phyloP scores from a whole-genome alignment of 345 rosid genomes.

The Murraya koenigii region DNA sequence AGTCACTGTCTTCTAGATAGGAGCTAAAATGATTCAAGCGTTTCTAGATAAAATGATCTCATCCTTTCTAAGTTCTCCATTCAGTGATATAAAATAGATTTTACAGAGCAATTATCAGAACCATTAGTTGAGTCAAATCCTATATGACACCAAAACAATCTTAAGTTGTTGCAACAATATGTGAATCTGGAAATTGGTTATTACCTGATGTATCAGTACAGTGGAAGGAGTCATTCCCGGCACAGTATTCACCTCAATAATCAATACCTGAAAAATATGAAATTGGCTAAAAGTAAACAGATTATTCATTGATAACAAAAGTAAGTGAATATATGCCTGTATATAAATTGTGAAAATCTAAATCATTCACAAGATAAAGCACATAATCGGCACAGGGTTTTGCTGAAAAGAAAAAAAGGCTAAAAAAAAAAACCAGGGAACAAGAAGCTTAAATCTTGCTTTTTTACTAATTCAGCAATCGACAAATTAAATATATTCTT shows the following conservation, averaged over 20 bases:
- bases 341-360: background rate
- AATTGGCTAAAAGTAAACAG: background rate
- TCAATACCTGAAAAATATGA: slow-evolving; percentile 52
- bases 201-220: slow-evolving; percentile 90
- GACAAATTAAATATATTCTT: background rate
- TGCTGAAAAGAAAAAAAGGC: no score
- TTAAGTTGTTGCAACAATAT: background rate
- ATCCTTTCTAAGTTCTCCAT: background rate
- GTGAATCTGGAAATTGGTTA: background rate
- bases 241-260: slow-evolving; percentile 91
- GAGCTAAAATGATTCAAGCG: background rate
- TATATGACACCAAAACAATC: background rate
- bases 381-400: background rate
- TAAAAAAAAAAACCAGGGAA: background rate
- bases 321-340: background rate
- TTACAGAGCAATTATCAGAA: background rate
- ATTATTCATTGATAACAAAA: background rate
- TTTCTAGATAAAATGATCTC: background rate
- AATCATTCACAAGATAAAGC: slow-evolving; percentile 3
- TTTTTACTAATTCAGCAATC: background rate
- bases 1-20: background rate
- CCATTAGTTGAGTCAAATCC: background rate
- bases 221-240: slow-evolving; percentile 99
- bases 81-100: background rate
- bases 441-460: background rate